phyloP scores from a whole-genome alignment of 2,329 filamentous ascomycete species.

The Cytospora paraplurivora region DNA sequence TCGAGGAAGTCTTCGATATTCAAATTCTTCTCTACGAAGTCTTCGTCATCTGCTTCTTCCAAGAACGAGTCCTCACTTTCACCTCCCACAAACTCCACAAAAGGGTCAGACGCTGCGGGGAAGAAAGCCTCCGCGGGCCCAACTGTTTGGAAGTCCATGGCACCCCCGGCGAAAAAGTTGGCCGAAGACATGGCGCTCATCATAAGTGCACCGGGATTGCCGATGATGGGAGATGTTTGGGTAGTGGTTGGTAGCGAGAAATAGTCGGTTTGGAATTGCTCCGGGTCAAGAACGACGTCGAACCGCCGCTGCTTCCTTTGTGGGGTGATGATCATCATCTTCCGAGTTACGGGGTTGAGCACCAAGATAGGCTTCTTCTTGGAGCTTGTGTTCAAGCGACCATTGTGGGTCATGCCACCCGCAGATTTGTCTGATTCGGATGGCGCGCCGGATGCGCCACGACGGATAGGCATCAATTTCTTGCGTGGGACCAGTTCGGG shows the following conservation, averaged over 20 bases:
- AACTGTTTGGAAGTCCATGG: slow-evolving; percentile 65
- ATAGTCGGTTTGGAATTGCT: slow-evolving; percentile 55
- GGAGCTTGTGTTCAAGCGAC: slow-evolving; percentile 38
- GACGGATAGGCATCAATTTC: slow-evolving; percentile 37
- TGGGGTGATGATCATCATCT: slow-evolving; percentile 66
- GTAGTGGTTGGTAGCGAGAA: slow-evolving; percentile 39
- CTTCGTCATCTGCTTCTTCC: slow-evolving; percentile 48
- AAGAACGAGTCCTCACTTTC: slow-evolving; percentile 49
- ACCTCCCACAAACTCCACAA: slow-evolving; percentile 41
- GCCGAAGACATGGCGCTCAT: slow-evolving; percentile 70
- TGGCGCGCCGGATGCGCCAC: slow-evolving; percentile 19
- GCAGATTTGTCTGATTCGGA: slow-evolving; percentile 51
- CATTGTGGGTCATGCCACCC: slow-evolving; percentile 4
- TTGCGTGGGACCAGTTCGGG: slow-evolving; percentile 54
- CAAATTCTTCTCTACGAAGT: slow-evolving; percentile 64
- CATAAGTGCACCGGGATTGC: slow-evolving; percentile 74
- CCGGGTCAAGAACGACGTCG: slow-evolving; percentile 54
- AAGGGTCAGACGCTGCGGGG: slow-evolving; percentile 64
- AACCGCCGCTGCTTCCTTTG: slow-evolving; percentile 45
- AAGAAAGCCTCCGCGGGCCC: slow-evolving; percentile 78
- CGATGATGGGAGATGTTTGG: slow-evolving; percentile 59
- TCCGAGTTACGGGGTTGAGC: slow-evolving; percentile 57
- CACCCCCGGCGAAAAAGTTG: slow-evolving; percentile 54
- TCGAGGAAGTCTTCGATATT: slow-evolving; percentile 74
- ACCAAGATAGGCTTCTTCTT: slow-evolving; percentile 61